Evolutionary conservation across 1,139 yeast genomes (phyloP).

Genomic region (Diutina pseudorugosa): DNA sequence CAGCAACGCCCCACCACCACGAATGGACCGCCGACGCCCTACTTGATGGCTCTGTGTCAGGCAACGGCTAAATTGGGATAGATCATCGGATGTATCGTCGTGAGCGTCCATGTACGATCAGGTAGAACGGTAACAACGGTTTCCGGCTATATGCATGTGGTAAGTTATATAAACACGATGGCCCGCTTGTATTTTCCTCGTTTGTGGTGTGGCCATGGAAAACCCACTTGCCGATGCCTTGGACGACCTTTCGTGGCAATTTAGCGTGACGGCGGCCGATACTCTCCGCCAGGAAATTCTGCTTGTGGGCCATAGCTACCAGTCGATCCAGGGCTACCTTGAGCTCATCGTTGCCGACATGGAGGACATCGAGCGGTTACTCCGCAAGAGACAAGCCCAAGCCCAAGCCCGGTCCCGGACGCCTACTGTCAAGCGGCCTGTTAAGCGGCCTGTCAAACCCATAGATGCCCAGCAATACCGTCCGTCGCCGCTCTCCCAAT

Average conservation of each 20-base stretch:
- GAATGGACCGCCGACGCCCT: background rate
- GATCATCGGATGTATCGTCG: background rate
- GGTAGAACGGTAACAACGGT: background rate
- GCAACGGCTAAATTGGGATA: background rate
- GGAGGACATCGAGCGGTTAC: background rate
- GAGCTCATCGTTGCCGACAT: background rate
- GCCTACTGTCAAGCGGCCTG: background rate
- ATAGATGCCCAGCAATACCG: background rate
- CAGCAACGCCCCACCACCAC: background rate
- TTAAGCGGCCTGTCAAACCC: background rate
- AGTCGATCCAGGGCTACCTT: background rate
- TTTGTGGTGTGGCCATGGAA: background rate
- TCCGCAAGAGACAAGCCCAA: background rate
- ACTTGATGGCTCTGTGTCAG: background rate
- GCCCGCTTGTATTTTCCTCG: background rate
- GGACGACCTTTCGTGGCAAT: background rate
- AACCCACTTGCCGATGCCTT: background rate
- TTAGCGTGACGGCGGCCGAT: background rate
- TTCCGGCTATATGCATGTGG: background rate
- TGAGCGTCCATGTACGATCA: background rate
- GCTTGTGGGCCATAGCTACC: background rate
- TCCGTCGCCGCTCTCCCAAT: background rate
- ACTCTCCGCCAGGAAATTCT: background rate
- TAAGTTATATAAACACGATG: background rate
- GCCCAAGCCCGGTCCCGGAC: background rate